Base-by-base conservation (phyloP, 768 basidiomycete genomes). In the Collybia sp. region DNA sequence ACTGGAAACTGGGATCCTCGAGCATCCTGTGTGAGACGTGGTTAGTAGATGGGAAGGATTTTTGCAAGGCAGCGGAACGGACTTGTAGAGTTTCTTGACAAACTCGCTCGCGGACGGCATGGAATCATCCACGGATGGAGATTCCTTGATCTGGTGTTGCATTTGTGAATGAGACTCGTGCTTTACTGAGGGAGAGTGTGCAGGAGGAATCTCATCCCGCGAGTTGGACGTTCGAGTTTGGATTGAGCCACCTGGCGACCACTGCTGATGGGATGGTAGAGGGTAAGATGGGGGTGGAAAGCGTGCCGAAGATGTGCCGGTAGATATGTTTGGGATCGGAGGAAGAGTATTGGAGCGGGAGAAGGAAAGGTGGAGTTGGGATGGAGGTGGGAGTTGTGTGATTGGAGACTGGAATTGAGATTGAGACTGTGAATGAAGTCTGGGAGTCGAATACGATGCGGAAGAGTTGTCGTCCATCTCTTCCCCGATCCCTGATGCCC, bases 81-180 rank as follows among this genome's bases (percentile, higher is more conserved):
- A 93, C 92, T 87, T 89, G 85, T 87, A 93, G 8, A 95, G 69
- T 62, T 93, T 94, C 72, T 93, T 93, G 53, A 94, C 92, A 61
- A 95, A 95, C 66, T 94, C 92, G 56, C 82, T 85, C 30, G 93
- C 88, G n/a, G 85, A 80, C 1, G 89, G 85, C 87, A 90, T 85
- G 46, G 74, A 71, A 58, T 90, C 88, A 48, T 90, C 88, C 18
- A 60, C 52, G 11, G 58, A 51, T 42, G 19, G 25, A 20, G 38
- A 10, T 30, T 45, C 44, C 40, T 43, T 45, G 32, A 46, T 30
- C 15, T 53, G 49, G 49, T 51, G 53, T 9, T 9, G 11, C 8
- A 37, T 18, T 6, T 16, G 45, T 12, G 32, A 32, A 4, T 32
- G 17, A 2, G 52, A 35, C 40, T 66, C 64, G n/a, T 52, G 49